A percentile compares a stretch with the other conserved stretches of the same genome.
These are phyloP conservation scores for Hemisphaericaspora nanyangensis DNA, from an alignment of 805 yeast species.

Conservation along the genomic window DNA sequence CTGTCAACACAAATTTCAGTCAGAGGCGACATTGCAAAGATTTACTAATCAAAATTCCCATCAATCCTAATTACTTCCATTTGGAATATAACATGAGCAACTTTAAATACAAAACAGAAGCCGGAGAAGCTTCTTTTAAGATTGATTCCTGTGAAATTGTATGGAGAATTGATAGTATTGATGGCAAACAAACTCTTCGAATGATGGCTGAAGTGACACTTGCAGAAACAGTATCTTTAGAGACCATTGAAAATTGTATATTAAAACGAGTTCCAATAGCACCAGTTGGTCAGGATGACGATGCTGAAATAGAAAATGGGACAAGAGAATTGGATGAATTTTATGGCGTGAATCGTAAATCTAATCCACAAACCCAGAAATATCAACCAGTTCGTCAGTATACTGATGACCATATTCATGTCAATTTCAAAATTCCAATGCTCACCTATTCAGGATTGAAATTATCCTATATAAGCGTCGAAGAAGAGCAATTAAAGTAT, in stretches of 20 bases:
- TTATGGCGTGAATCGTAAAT: conserved; percentile 24
- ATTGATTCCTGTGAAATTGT: conserved; percentile 65
- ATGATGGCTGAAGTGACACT: conserved; percentile 55
- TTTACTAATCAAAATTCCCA: conserved; percentile 29
- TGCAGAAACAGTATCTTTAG: not conserved
- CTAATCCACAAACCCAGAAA: not conserved
- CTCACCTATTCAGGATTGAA: conserved; percentile 63
- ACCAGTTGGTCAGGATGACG: conserved; percentile 4
- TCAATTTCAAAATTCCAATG: conserved; percentile 39
- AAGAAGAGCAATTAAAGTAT: conserved; percentile 56
- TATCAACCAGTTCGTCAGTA: conserved; percentile 1
- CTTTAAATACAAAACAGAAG: conserved; percentile 66
- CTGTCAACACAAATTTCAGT: conserved; percentile 31
- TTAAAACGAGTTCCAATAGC: not conserved
- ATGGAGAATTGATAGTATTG: conserved; percentile 69
- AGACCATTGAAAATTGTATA: conserved; percentile 4
- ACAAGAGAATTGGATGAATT: conserved; percentile 27
- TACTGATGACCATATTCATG: conserved; percentile 20
- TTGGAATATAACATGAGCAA: conserved; percentile 16
- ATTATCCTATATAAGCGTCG: conserved; percentile 62
- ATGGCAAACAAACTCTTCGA: conserved; percentile 52
- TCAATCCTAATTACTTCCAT: conserved; percentile 31
- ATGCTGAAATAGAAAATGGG: conserved; percentile 23
- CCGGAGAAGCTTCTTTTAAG: conserved; percentile 68
- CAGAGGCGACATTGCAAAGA: conserved; percentile 31